Evolutionary conservation across 495 filamentous ascomycete genomes (phyloP).

Genomic region (Penicillium malachiteum): DNA sequence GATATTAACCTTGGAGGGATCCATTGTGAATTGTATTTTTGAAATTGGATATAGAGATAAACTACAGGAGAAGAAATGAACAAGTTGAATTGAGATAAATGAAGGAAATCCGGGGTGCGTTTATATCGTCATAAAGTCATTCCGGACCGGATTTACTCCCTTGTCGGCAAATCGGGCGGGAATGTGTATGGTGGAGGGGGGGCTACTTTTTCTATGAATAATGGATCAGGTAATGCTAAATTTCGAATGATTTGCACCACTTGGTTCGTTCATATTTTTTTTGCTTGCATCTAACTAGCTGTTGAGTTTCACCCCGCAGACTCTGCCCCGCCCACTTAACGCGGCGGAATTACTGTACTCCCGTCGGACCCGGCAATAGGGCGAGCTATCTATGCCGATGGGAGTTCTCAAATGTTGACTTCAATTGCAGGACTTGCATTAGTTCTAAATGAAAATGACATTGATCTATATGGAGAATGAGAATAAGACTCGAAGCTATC

Average conservation of each 20-base stretch:
- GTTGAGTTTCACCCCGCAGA: conserved; percentile 15
- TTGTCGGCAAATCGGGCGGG: conserved; percentile 10
- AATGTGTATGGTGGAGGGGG: conserved; percentile 5
- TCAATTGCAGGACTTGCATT: neutral
- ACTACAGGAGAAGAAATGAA: neutral
- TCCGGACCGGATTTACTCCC: neutral
- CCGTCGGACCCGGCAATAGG: neutral
- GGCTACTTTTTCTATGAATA: neutral
- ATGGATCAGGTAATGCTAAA: neutral
- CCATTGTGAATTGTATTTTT: conserved; percentile 36
- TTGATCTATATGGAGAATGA: neutral
- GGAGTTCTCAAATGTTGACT: no score
- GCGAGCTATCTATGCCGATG: neutral
- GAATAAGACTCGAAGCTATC: neutral
- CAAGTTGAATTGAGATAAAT: neutral
- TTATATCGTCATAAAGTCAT: neutral
- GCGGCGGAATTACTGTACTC: conserved; percentile 15
- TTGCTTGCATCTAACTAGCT: neutral
- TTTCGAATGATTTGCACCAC: neutral
- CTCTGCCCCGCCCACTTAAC: conserved; percentile 5
- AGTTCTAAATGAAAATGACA: neutral
- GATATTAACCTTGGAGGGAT: conserved; percentile 50
- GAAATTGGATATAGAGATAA: neutral
- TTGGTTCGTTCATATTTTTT: conserved; percentile 1
- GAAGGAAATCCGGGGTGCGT: conserved; percentile 6